Percentiles rank a stretch among this genome's conserved stretches.
Evolutionary conservation across 2,329 filamentous ascomycete species (phyloP).

Genomic region (Xylaria sp.): DNA sequence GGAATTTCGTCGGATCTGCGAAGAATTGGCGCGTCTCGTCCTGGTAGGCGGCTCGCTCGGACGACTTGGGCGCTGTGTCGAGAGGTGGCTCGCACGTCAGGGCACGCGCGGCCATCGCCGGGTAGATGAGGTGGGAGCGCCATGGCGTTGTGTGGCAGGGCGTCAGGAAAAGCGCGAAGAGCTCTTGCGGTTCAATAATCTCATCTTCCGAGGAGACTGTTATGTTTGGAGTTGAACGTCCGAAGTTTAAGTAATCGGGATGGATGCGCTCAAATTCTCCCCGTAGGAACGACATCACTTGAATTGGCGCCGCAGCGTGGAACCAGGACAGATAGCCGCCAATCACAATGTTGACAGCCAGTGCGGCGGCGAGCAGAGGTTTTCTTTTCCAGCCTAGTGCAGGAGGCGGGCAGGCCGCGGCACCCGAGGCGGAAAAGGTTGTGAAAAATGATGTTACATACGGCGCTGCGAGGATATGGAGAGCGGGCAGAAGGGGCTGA

Average conservation of each 20-base stretch:
- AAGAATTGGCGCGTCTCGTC: constrained; percentile 96
- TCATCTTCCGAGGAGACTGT: constrained; percentile 35
- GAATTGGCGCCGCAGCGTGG: constrained; percentile 81
- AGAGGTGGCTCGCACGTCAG: constrained; percentile 91
- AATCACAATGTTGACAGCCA: constrained; percentile 72
- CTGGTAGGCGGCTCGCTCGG: constrained; percentile 70
- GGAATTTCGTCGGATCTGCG: constrained; percentile 63
- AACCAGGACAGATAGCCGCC: constrained; percentile 74
- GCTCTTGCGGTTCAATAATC: constrained; percentile 46
- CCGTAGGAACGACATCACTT: constrained; percentile 78
- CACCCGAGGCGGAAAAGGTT: constrained; percentile 41
- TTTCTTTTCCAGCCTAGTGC: constrained; percentile 55
- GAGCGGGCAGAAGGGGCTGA: constrained; percentile 85
- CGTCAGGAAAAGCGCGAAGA: constrained; percentile 83
- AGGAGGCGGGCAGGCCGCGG: constrained; percentile 36
- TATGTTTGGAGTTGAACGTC: constrained; percentile 33
- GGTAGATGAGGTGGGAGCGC: constrained; percentile 84
- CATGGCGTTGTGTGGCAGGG: constrained; percentile 97
- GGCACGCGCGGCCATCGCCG: constrained; percentile 78
- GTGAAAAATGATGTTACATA: constrained; percentile 70
- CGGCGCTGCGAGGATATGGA: constrained; percentile 79
- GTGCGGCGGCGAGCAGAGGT: constrained; percentile 59
- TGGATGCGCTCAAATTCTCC: constrained; percentile 68
- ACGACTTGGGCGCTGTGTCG: constrained; percentile 61
- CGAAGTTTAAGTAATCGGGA: constrained; percentile 46